Conservation (phyloP, 148 eudicot species). For the Rhododendron simsii region DNA sequence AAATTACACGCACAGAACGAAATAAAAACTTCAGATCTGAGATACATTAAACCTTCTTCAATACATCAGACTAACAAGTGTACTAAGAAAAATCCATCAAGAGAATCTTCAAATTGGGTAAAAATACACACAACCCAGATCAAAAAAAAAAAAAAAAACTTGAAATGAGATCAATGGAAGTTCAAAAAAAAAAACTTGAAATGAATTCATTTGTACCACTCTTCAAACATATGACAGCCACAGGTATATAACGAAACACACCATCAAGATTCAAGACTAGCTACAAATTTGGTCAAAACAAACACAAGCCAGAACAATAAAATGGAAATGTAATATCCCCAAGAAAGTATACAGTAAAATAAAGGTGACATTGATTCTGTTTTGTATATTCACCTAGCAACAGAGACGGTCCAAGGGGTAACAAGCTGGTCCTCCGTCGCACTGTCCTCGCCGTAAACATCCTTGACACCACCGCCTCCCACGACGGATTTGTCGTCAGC, state of each 20-base stretch:
- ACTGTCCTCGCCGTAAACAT: constrained; percentile 76
- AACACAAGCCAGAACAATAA: background rate
- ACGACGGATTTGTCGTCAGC: constrained; percentile 32
- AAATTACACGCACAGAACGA: background rate
- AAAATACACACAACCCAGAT: background rate
- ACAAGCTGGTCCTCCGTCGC: constrained; percentile 73
- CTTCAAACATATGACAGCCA: background rate
- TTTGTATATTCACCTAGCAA: constrained; percentile 59
- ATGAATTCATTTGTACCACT: background rate
- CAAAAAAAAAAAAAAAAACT: background rate
- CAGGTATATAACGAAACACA: background rate
- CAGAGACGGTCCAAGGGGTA: constrained; percentile 82
- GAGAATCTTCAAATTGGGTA: background rate
- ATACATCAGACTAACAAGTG: background rate
- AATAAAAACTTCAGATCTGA: background rate
- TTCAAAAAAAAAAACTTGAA: background rate
- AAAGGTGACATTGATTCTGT: background rate
- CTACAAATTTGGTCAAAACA: background rate
- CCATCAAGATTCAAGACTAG: background rate
- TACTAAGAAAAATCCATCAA: background rate
- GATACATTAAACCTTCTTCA: background rate
- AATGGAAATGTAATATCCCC: background rate
- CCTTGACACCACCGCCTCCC: constrained; percentile 58
- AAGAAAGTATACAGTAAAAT: background rate
- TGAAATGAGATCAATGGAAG: background rate